phyloP scores from a whole-genome alignment of 208 protist genomes.

The Acanthamoeba royreba region DNA sequence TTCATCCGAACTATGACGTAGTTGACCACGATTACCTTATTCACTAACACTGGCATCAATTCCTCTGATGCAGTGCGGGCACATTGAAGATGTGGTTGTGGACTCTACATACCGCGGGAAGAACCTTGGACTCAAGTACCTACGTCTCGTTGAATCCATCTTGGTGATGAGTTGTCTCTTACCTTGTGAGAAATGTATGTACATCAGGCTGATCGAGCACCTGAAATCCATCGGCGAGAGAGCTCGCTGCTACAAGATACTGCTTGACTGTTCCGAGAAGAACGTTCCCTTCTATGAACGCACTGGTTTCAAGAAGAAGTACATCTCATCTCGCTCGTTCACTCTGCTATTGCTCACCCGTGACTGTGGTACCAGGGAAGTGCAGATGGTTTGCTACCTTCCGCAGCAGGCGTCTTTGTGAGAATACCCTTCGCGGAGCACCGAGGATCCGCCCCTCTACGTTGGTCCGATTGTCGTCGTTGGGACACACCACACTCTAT shows the following conservation, averaged over 20 bases:
- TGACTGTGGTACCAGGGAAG: neutral
- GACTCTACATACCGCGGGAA: conserved; percentile 72
- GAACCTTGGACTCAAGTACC: conserved; percentile 69
- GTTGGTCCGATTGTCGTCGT: too few species aligned
- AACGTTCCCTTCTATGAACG: conserved; percentile 82
- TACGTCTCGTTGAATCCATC: too few species aligned
- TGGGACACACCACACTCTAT: too few species aligned
- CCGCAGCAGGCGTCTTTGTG: too few species aligned
- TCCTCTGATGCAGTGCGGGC: conserved; percentile 76
- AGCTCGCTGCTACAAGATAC: conserved; percentile 74
- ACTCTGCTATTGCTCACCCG: neutral
- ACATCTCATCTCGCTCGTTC: neutral
- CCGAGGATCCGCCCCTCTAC: too few species aligned
- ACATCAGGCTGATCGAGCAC: conserved; percentile 55
- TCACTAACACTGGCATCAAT: too few species aligned
- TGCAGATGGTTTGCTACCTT: conserved; percentile 23
- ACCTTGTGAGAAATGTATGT: too few species aligned
- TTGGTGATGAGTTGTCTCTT: too few species aligned
- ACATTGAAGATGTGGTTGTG: conserved; percentile 88
- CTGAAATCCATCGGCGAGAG: conserved; percentile 56
- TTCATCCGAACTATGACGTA: too few species aligned
- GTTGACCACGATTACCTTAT: too few species aligned
- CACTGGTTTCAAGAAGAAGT: conserved; percentile 75
- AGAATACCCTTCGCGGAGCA: too few species aligned
- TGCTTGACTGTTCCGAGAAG: conserved; percentile 82